Evolutionary conservation across 148 eudicot genomes (phyloP).

Genomic region (Camellia sinensis): DNA sequence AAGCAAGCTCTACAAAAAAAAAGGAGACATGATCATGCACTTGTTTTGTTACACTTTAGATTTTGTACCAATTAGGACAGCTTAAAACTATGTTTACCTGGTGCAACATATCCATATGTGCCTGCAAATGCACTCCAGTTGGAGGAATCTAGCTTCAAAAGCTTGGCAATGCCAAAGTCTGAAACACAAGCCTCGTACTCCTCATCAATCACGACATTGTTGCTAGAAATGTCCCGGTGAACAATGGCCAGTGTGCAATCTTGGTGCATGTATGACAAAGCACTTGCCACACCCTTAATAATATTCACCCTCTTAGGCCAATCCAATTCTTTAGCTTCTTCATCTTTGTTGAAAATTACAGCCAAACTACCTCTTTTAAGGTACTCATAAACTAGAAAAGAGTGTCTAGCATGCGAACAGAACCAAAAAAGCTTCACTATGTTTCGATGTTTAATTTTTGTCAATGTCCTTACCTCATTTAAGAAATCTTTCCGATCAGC

Average conservation of each 20-base stretch:
- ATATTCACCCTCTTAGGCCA: constrained; percentile 3
- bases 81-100: neutral
- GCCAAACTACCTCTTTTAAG: constrained; percentile 4
- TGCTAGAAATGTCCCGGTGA: neutral
- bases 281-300: constrained; percentile 7
- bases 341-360: neutral
- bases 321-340: neutral
- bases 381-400: constrained; percentile 20
- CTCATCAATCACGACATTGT: neutral
- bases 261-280: constrained; percentile 14
- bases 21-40: neutral
- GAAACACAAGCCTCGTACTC: constrained; percentile 4
- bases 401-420: constrained; percentile 20
- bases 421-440: constrained; percentile 42
- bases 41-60: neutral
- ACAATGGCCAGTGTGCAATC: neutral
- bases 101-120: neutral
- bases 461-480: constrained; percentile 33
- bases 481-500: constrained; percentile 19
- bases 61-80: neutral
- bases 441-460: constrained; percentile 39
- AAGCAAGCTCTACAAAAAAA: constrained; percentile 35
- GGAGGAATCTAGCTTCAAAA: neutral
- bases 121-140: neutral
- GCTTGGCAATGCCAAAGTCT: neutral